phyloP scores from a whole-genome alignment of 768 basidiomycete species.

The Brasilioporus rufonigricans region DNA sequence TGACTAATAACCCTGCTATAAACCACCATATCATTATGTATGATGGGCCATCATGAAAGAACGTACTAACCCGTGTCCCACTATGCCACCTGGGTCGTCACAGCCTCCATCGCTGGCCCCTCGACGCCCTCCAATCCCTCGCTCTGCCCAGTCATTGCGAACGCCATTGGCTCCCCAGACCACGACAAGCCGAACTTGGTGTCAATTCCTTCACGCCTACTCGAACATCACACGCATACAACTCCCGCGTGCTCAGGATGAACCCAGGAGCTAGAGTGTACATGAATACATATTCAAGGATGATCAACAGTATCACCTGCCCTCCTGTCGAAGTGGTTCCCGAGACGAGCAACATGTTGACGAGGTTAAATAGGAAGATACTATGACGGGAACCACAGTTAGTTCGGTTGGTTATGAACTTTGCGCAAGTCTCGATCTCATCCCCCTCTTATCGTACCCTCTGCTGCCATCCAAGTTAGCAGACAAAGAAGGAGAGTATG shows the following conservation, averaged over 20 bases:
- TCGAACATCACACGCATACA: neutral
- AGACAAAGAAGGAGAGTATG: too few relatives aligned
- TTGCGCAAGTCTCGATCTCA: too few relatives aligned
- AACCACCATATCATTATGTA: too few relatives aligned
- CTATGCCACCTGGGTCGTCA: too few relatives aligned
- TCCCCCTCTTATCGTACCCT: too few relatives aligned
- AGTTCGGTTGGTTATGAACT: neutral
- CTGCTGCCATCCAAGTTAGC: too few relatives aligned
- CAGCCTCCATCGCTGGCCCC: too few relatives aligned
- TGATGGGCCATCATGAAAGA: too few relatives aligned
- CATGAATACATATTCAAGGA: neutral
- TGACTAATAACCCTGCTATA: too few relatives aligned
- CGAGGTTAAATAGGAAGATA: neutral
- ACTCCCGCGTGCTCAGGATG: neutral
- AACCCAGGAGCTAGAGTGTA: neutral
- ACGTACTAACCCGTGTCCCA: too few relatives aligned
- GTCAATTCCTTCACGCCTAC: neutral
- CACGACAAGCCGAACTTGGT: neutral
- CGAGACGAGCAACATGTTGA: neutral
- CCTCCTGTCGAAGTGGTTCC: neutral
- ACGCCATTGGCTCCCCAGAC: neutral
- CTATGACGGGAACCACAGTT: neutral
- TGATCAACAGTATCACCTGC: neutral
- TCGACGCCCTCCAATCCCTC: too few relatives aligned
- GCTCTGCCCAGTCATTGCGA: neutral